Evolutionary conservation across 1,284 basidiomycete genomes (phyloP).

Genomic region (Leccinum fallax): DNA sequence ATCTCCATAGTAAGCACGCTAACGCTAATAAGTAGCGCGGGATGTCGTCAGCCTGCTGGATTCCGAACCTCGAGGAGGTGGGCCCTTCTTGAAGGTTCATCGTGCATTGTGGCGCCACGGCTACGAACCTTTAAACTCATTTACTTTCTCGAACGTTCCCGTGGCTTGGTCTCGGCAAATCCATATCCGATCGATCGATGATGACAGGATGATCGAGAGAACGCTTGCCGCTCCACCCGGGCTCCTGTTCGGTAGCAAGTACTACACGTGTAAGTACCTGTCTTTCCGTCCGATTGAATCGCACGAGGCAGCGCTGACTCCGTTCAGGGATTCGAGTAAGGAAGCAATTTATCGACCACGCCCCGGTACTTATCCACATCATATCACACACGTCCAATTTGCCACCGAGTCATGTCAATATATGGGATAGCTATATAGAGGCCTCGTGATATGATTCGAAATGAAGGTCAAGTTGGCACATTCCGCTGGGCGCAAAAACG

Average conservation of each 20-base stretch:
- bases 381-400: conserved; percentile 2
- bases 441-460: not conserved
- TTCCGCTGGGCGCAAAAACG: not conserved
- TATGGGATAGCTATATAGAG: not conserved
- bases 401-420: conserved; percentile 4
- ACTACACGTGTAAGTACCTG: not conserved
- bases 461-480: not conserved
- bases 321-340: not conserved
- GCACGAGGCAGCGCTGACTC: not conserved
- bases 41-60: conserved; percentile 1
- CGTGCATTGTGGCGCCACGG: not conserved
- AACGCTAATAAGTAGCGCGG: not conserved
- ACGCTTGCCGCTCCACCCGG: not conserved
- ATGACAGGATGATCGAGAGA: not conserved
- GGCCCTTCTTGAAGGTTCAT: not conserved
- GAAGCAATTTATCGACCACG: not conserved
- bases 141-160: not conserved
- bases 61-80: not conserved
- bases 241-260: not conserved
- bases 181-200: not conserved
- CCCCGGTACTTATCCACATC: not conserved
- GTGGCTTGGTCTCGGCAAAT: not conserved
- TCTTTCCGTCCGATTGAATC: not conserved
- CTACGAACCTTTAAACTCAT: not conserved
- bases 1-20: not conserved